These are phyloP conservation scores for Fusarium palustre DNA, from an alignment of 2,329 filamentous ascomycete genomes.

Conservation along the genomic window DNA sequence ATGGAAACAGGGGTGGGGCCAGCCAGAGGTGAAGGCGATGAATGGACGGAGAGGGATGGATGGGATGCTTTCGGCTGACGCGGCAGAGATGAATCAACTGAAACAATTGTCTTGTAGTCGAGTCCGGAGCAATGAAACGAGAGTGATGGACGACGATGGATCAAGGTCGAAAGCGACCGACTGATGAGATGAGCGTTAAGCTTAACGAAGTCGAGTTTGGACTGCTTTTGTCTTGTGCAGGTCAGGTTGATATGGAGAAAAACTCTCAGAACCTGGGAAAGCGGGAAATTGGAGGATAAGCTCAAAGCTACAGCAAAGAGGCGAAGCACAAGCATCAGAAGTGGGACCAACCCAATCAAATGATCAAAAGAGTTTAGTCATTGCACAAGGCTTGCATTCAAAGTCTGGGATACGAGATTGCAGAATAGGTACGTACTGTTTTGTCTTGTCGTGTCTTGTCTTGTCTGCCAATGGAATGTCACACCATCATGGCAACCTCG, in stretches of 20 bases:
- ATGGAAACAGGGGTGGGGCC: background rate
- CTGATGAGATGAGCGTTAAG: background rate
- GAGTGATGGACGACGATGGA: background rate
- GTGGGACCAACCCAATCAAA: background rate
- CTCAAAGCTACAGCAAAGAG: background rate
- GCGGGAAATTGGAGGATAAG: slow-evolving; percentile 1
- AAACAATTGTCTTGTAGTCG: background rate
- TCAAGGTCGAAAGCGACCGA: background rate
- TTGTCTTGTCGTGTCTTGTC: too few relatives aligned
- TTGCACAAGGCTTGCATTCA: background rate
- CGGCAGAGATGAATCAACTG: background rate
- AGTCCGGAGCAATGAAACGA: slow-evolving; percentile 16
- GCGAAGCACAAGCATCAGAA: background rate
- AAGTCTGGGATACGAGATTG: background rate
- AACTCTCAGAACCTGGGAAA: background rate
- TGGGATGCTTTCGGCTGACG: slow-evolving; percentile 1
- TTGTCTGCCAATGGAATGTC: background rate
- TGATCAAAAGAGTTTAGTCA: background rate
- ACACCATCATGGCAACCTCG: background rate
- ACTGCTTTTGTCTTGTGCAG: background rate
- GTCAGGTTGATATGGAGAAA: background rate
- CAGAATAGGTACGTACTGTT: background rate
- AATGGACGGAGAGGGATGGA: background rate
- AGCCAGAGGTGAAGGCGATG: background rate
- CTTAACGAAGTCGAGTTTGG: background rate